Conservation (phyloP, 805 yeast genomes). For the Candida oleophila region DNA sequence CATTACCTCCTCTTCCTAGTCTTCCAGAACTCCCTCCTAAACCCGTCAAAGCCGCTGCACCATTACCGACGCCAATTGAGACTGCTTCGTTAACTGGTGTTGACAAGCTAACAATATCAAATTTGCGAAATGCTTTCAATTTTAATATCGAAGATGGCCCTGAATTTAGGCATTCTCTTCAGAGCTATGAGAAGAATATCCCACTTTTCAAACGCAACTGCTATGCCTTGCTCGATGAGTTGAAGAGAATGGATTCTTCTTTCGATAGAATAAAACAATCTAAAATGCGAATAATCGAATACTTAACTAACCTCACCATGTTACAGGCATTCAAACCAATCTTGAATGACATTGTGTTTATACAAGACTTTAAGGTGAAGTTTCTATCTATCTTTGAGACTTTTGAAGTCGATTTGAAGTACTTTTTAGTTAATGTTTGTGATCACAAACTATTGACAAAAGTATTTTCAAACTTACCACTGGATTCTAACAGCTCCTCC, state of each 20-base stretch:
- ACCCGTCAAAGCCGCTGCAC: not conserved
- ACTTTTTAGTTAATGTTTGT: slow-evolving; percentile 28
- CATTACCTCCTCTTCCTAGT: not conserved
- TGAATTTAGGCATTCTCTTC: slow-evolving; percentile 34
- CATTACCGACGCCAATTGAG: slow-evolving; percentile 1
- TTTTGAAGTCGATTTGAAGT: slow-evolving; percentile 28
- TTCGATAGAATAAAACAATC: slow-evolving; percentile 18
- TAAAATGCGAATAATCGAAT: slow-evolving; percentile 23
- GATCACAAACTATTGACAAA: slow-evolving; percentile 26
- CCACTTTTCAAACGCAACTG: slow-evolving; percentile 27
- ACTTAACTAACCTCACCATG: slow-evolving; percentile 18
- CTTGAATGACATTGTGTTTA: slow-evolving; percentile 21
- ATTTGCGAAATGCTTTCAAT: slow-evolving; percentile 29
- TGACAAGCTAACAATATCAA: slow-evolving; percentile 8
- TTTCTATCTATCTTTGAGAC: slow-evolving; percentile 30
- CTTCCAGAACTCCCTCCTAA: slow-evolving; percentile 1
- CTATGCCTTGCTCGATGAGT: slow-evolving; percentile 28
- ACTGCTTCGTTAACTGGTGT: not conserved
- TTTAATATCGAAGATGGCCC: slow-evolving; percentile 45
- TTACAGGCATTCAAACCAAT: slow-evolving; percentile 24
- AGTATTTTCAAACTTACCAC: slow-evolving; percentile 12
- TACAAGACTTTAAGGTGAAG: slow-evolving; percentile 21
- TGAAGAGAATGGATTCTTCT: slow-evolving; percentile 26
- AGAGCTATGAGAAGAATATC: slow-evolving; percentile 28
- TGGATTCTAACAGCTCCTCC: not conserved